Evolutionary conservation across 129 eudicot species (phyloP).

Genomic region (Scalesia atractyloides): DNA sequence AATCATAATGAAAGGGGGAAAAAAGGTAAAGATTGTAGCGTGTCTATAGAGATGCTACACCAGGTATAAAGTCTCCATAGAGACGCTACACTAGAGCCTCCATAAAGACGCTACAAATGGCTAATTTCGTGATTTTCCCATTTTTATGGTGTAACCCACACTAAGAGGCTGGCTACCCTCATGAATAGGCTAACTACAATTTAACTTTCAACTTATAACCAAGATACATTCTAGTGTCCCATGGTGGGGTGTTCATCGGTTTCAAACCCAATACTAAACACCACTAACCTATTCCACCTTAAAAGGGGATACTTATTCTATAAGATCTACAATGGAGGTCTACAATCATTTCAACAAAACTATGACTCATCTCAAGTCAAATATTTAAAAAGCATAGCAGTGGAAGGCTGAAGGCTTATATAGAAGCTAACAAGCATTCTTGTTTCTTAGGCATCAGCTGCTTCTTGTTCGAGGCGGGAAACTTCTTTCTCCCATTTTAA

Average conservation of each 20-base stretch:
- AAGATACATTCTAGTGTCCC: not conserved
- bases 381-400: not conserved
- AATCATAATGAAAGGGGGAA: too few species aligned
- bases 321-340: not conserved
- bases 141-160: too few species aligned
- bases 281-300: too few species aligned
- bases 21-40: too few species aligned
- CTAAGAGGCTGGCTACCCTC: too few species aligned
- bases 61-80: too few species aligned
- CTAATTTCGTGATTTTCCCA: too few species aligned
- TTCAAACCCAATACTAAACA: too few species aligned
- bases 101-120: too few species aligned
- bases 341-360: not conserved
- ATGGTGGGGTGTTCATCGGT: not conserved
- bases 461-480: constrained; percentile 43
- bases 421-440: not conserved
- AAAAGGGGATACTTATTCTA: not conserved
- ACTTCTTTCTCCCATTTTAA: constrained; percentile 89
- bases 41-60: too few species aligned
- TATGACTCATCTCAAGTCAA: not conserved
- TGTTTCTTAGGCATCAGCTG: constrained; percentile 23
- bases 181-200: not conserved
- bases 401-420: not conserved
- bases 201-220: not conserved
- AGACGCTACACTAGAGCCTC: too few species aligned